These are phyloP conservation scores for Pilatotrama ljubarskyi DNA, from an alignment of 768 basidiomycete genomes.

Conservation along the genomic window DNA sequence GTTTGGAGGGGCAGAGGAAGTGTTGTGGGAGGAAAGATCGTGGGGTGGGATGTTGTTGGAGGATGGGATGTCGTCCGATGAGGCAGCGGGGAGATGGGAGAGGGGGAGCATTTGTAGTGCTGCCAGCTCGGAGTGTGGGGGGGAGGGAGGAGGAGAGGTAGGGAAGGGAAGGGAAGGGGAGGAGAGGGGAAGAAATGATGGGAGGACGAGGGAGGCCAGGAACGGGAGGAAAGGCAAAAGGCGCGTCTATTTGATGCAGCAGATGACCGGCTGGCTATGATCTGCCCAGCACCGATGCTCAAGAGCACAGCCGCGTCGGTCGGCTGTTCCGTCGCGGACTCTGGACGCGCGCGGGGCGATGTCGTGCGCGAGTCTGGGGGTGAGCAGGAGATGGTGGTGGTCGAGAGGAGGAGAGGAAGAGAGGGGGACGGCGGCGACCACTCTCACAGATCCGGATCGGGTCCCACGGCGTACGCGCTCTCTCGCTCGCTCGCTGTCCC, in stretches of 20 bases:
- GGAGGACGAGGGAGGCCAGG: neutral
- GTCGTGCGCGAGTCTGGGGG: neutral
- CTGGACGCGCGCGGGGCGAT: neutral
- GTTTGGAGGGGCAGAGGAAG: neutral
- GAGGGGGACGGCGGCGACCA: neutral
- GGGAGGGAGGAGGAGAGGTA: conserved; percentile 16
- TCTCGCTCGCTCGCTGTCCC: neutral
- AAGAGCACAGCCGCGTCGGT: neutral
- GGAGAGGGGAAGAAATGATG: neutral
- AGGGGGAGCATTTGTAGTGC: conserved; percentile 22
- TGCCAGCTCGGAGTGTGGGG: conserved; percentile 13
- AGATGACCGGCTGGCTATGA: conserved; percentile 3
- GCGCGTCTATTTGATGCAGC: conserved; percentile 7
- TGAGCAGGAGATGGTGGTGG: neutral
- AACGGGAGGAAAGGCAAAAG: conserved; percentile 3
- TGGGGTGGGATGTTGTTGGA: conserved; percentile 32
- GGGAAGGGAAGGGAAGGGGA: conserved; percentile 14
- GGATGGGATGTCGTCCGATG: conserved; percentile 25
- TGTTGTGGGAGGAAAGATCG: conserved; percentile 34
- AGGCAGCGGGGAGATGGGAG: conserved; percentile 6
- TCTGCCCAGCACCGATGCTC: neutral
- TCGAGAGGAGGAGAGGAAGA: neutral
- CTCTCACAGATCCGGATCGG: neutral
- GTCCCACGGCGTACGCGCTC: neutral
- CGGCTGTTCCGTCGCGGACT: neutral